phyloP scores from a whole-genome alignment of 2,329 filamentous ascomycete genomes.

The Apiospora kogelbergensis region DNA sequence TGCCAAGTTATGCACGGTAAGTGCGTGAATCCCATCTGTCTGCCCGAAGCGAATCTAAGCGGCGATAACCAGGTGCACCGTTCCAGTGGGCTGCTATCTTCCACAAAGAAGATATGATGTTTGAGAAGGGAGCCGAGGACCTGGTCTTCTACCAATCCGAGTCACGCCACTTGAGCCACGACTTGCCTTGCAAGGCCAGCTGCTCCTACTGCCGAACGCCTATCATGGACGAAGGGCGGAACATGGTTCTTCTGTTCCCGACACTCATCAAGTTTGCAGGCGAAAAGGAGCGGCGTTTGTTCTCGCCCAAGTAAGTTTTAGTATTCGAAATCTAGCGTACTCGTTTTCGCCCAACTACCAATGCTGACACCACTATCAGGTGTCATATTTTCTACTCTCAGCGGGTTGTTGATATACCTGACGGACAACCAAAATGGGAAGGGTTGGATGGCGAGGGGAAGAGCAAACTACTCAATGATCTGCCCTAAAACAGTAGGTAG shows the following conservation, averaged over 20 bases:
- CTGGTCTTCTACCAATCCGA: slow-evolving; percentile 72
- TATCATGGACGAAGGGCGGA: slow-evolving; percentile 86
- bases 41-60: not conserved
- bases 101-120: slow-evolving; percentile 74
- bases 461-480: slow-evolving; percentile 28
- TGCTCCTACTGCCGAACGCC: slow-evolving; percentile 73
- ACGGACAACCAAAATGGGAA: slow-evolving; percentile 78
- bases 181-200: slow-evolving; percentile 78
- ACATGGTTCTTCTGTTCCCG: slow-evolving; percentile 81
- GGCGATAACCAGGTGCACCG: slow-evolving; percentile 59
- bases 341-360: not conserved
- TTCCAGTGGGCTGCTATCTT: slow-evolving; percentile 93
- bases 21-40: not conserved
- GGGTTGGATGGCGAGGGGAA: slow-evolving; percentile 52
- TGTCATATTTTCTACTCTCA: slow-evolving; percentile 79
- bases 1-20: slow-evolving; percentile 75
- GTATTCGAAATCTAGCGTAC: not conserved
- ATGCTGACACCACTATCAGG: slow-evolving; percentile 15
- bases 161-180: slow-evolving; percentile 59
- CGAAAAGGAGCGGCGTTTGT: slow-evolving; percentile 58
- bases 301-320: slow-evolving; percentile 57
- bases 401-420: slow-evolving; percentile 72
- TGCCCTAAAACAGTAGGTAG: not conserved
- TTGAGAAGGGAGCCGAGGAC: slow-evolving; percentile 61
- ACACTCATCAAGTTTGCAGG: slow-evolving; percentile 63